These are phyloP conservation scores for Polychaeton citri DNA, from an alignment of 2,329 filamentous ascomycete species.

Conservation along the genomic window DNA sequence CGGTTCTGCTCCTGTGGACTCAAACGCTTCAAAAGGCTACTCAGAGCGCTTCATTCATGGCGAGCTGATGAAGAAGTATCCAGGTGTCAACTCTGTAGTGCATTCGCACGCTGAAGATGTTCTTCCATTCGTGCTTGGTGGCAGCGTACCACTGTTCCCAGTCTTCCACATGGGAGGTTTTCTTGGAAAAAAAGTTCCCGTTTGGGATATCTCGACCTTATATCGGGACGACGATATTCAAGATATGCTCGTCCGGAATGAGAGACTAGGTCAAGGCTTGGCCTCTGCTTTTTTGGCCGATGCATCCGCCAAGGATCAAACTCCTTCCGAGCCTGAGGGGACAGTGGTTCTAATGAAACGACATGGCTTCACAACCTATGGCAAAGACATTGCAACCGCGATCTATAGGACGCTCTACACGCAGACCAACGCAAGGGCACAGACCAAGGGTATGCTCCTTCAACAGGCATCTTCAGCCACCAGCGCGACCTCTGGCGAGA, in stretches of 20 bases:
- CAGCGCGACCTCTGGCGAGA: slow-evolving; percentile 2
- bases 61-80: slow-evolving; percentile 32
- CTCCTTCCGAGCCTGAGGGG: slow-evolving; percentile 8
- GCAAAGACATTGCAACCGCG: slow-evolving; percentile 24
- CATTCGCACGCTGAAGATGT: slow-evolving; percentile 34
- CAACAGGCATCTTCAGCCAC: not conserved
- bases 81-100: slow-evolving; percentile 26
- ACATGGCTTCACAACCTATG: slow-evolving; percentile 32
- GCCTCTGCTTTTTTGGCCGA: slow-evolving; percentile 8
- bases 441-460: slow-evolving; percentile 24
- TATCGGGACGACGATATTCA: slow-evolving; percentile 9
- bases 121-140: slow-evolving; percentile 29
- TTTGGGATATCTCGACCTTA: slow-evolving; percentile 10
- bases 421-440: slow-evolving; percentile 28
- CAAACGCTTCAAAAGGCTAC: slow-evolving; percentile 26
- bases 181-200: slow-evolving; percentile 17
- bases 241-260: slow-evolving; percentile 13
- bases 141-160: slow-evolving; percentile 27
- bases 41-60: slow-evolving; percentile 35
- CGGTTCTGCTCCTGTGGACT: slow-evolving; percentile 29
- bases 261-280: slow-evolving; percentile 8
- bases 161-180: slow-evolving; percentile 33
- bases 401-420: slow-evolving; percentile 33
- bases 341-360: slow-evolving; percentile 32
- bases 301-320: slow-evolving; percentile 1